Base-by-base conservation (phyloP, 2,329 filamentous ascomycete genomes). In the Trichoderma hamatum region DNA sequence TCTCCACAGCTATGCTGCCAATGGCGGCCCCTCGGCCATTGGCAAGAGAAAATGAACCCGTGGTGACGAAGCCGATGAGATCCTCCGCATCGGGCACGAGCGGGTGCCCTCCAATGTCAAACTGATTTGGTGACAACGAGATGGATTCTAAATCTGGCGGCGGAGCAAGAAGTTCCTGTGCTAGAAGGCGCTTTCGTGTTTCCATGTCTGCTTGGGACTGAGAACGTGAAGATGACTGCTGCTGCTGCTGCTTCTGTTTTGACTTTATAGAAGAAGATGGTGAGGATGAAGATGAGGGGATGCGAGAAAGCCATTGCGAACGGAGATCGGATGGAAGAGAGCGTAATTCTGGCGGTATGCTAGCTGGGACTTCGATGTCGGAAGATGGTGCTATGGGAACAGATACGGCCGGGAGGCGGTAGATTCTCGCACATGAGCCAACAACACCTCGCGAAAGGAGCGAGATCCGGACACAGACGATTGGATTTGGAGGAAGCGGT, bases 51-150 rank as follows among this genome's bases (percentile, higher is more conserved):
- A 91, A 97, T 62, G 92, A 90, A 0, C 95, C 96, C 1, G 91
- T 91, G 2, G 94, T 97, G 28, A 97, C 90, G 77, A 97, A 99
- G 0, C 96, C 96, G 62, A 98, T 87, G 14, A 98, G 83, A 77
- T 97, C 92, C 26, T 86, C 84, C 71, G 89, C 89, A 11, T 84
- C 84, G 0, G 95, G 95, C n/a, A 94, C 88, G 0, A 89, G 76
- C 0, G 90, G 90, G 73, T 91, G 87, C 0, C 83, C 82, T 28
- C 79, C 76, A 80, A 85, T 77, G 71, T 80, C 78, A 62, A 73
- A 76, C 67, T 76, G 77, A 70, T 79, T 82, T 19, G 81, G 30
- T 4, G 30, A 13, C 16, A 43, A 19, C 28, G 81, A 21, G 79
- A 79, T 16, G 2, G 28, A 11, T 5, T 62, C 36, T 3, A 78